Evolutionary conservation across 805 yeast species (phyloP), one percentile per base, ranked within the genome.

Genomic region (Saccharomycopsis sp.): DNA sequence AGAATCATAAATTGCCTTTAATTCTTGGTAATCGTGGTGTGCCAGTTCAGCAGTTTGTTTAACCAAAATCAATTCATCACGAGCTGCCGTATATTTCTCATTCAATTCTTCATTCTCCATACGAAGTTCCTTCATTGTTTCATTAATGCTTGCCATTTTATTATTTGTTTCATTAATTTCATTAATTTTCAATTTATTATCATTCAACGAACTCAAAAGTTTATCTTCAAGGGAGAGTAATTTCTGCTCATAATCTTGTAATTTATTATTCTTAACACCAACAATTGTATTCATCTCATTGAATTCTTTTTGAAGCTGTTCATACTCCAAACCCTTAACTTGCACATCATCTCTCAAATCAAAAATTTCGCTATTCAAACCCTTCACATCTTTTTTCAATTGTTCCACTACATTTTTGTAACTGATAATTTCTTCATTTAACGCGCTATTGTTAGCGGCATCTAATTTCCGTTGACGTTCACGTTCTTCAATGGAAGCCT

Each of bases 61-160:
- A 16, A 17, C 31, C n/a, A 16, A 29, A 1, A 45, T 51, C 27
- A 55, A 58, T 51, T 71, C 72, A 2, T 57, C 57, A 23, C 63
- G 63, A 34, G 64, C 56, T 6, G 54, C 54, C 21, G 54, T 51
- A 2, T 65, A 47, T 32, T 57, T 58, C 1, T 53, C 45, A 21
- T 54, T 57, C n/a, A 66, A 42, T 8, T 52, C 43, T 3, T 53
- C 52, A 4, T 46, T 48, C 34, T 54, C 52, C 24, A 44, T 47
- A 9, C 26, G 34, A 9, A 47, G 26, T 9, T 38, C 45, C 13
- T 27, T 47, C 14, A 44, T 21, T 24, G 14, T 28, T 8, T n/a
- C 23, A 17, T 34, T 36, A 4, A 45, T 14, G 19, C 4, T 20
- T 6, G 43, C 35, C 24, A 47, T 28, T 24, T 40, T 37, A 5